Percentiles rank a stretch among this genome's conserved stretches.
Conservation (phyloP, 164 flowering plant species). For the Berberis thunbergii region DNA sequence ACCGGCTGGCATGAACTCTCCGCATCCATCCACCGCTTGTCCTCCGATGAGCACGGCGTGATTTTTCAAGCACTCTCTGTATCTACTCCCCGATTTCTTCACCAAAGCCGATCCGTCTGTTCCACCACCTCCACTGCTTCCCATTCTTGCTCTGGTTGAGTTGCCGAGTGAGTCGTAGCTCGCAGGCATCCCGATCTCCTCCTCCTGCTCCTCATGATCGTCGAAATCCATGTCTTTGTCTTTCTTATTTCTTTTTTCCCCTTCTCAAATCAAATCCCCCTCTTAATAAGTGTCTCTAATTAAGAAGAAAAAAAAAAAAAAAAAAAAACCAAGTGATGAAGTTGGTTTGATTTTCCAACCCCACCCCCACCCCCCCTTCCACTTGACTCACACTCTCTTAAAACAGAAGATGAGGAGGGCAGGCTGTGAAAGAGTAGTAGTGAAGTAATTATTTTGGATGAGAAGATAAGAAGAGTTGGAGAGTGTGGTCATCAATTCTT, state of each 20-base stretch:
- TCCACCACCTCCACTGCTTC: neutral
- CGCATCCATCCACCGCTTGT: constrained; percentile 45
- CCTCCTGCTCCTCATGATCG: constrained; percentile 47
- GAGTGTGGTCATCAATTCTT: constrained; percentile 50
- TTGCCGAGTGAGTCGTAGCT: constrained; percentile 27
- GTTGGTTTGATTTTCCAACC: neutral
- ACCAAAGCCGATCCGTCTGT: neutral
- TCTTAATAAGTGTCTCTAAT: neutral
- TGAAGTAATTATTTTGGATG: neutral
- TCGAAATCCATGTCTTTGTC: neutral
- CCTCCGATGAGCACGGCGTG: constrained; percentile 49
- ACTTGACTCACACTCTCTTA: too few species aligned
- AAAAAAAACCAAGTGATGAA: neutral
- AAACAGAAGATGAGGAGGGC: neutral
- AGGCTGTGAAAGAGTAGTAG: neutral
- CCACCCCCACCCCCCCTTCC: too few species aligned
- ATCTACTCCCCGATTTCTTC: constrained; percentile 9
- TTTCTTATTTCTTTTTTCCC: neutral
- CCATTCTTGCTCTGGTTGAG: constrained; percentile 10
- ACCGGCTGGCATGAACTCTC: constrained; percentile 40
- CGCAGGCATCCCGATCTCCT: constrained; percentile 32
- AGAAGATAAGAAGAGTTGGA: neutral
- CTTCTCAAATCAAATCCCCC: neutral
- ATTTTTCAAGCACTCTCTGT: constrained; percentile 41
- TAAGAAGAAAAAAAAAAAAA: neutral